Evolutionary conservation across 805 yeast species (phyloP).

Genomic region (Cyberlindnera amylophila): DNA sequence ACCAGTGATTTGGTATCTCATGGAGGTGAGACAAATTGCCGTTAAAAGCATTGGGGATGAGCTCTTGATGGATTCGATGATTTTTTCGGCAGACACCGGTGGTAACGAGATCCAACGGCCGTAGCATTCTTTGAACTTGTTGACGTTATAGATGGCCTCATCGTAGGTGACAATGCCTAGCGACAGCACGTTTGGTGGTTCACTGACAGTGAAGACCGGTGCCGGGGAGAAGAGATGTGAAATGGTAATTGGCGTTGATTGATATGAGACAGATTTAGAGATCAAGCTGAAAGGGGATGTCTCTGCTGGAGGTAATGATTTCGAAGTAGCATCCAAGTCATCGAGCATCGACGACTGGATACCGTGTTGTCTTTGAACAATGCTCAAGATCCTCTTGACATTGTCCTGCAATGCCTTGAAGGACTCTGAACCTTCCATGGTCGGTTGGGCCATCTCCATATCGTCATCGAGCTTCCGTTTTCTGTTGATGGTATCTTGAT

Average conservation of each 20-base stretch:
- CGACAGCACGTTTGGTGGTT: slow-evolving; percentile 45
- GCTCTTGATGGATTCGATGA: slow-evolving; percentile 45
- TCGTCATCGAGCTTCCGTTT: slow-evolving; percentile 14
- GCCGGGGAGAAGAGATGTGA: slow-evolving; percentile 15
- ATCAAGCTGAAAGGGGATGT: slow-evolving; percentile 24
- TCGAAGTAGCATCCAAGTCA: slow-evolving; percentile 11
- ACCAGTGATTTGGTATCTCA: slow-evolving; percentile 40
- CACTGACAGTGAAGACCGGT: slow-evolving; percentile 7
- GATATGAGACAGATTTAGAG: slow-evolving; percentile 21
- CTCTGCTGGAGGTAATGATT: slow-evolving; percentile 28
- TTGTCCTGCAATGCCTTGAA: slow-evolving; percentile 10
- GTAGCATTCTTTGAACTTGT: slow-evolving; percentile 59
- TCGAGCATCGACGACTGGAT: slow-evolving; percentile 4
- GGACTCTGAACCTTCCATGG: slow-evolving; percentile 13
- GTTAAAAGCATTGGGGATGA: slow-evolving; percentile 63
- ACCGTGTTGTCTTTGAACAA: slow-evolving; percentile 15
- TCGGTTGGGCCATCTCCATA: slow-evolving; percentile 10
- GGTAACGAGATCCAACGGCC: slow-evolving; percentile 81
- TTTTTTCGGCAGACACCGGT: slow-evolving; percentile 40
- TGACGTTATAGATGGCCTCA: slow-evolving; percentile 48
- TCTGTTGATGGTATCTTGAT: slow-evolving; percentile 10
- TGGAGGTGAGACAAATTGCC: slow-evolving; percentile 58
- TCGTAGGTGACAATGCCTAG: slow-evolving; percentile 44
- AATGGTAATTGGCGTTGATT: slow-evolving; percentile 17
- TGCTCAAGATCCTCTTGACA: slow-evolving; percentile 15